Base-by-base conservation (phyloP, 441 rosid genomes). In the Pelargonium cotyledonis region DNA sequence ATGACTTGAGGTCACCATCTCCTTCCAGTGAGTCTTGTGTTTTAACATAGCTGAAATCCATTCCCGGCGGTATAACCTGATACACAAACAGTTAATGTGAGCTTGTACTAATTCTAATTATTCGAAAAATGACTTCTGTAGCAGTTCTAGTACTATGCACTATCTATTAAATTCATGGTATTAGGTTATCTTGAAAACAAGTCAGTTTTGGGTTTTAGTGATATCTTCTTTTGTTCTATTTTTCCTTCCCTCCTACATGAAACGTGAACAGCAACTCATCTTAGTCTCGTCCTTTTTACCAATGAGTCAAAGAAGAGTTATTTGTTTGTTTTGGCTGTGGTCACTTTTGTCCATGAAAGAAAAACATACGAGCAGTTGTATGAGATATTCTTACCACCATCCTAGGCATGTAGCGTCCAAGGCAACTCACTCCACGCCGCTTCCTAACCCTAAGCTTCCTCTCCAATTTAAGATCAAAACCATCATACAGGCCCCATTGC, bases 401-500 rank as follows among this genome's bases (percentile, higher is more conserved):
- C 81, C 88, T 83, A 2, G 91, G 86, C 89, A 88, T 86, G 80
- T 66, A 79, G 69, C 88, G 75, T 55, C 95, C 91, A 0, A 80
- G 77, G 81, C 95, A 86, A 75, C 87, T 88, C 12, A 88, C 95
- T 35, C 89, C 87, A 29, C 88, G 83, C 5, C 86, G 80, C 77
- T 76, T 85, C 70, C 89, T 79, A 65, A 84, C 86, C 76, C 91
- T 73, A 26, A 88, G 88, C 76, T 88, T 85, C 73, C 91, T 73
- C 79, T 88, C 95, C 82, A 88, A 73, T 77, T 84, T 84, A 65
- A 78, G 73, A 77, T 88, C 95, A 55, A 88, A 88, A 57, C 91
- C 91, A n/a, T 88, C 91, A 15, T 88, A 88, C 71, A 88, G 73
- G 14, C 91, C 91, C 95, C 91, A 88, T 67, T 88, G 91, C 66